phyloP scores from a whole-genome alignment of 208 protist genomes.

The Herpetomonas tarakana region DNA sequence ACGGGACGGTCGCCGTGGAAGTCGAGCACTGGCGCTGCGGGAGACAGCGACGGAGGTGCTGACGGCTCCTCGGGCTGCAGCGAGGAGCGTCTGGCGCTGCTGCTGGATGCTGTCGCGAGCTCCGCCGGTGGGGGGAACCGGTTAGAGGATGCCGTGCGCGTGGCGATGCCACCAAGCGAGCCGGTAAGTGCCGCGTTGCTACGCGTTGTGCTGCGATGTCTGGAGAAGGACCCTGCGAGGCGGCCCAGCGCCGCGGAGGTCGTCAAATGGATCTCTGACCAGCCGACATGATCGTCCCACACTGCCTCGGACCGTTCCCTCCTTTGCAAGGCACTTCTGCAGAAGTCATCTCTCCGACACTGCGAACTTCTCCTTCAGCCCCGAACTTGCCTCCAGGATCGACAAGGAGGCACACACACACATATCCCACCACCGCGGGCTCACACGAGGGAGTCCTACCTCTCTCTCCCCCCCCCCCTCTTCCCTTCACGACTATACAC shows the following conservation, averaged over 20 bases:
- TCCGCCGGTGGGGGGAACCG: constrained; percentile 8
- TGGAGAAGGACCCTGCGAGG: constrained; percentile 8
- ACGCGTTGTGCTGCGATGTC: constrained; percentile 14
- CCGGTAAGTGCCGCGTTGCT: not conserved
- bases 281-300: constrained; percentile 13
- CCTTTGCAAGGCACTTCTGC: not conserved
- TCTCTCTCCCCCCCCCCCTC: too few species aligned
- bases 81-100: constrained; percentile 7
- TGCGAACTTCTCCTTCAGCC: too few species aligned
- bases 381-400: too few species aligned
- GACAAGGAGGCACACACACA: too few species aligned
- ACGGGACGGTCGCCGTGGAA: constrained; percentile 20
- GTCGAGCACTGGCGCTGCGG: constrained; percentile 11
- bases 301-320: not conserved
- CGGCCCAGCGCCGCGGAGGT: constrained; percentile 8
- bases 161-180: not conserved
- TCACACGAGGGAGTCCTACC: too few species aligned
- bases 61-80: constrained; percentile 12
- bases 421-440: too few species aligned
- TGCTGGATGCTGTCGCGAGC: constrained; percentile 17
- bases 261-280: not conserved
- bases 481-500: too few species aligned
- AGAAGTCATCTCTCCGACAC: constrained; percentile 19
- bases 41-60: constrained; percentile 3
- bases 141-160: not conserved